phyloP scores from a whole-genome alignment of 2,329 filamentous ascomycete genomes.

The Calonectria ilicicola region DNA sequence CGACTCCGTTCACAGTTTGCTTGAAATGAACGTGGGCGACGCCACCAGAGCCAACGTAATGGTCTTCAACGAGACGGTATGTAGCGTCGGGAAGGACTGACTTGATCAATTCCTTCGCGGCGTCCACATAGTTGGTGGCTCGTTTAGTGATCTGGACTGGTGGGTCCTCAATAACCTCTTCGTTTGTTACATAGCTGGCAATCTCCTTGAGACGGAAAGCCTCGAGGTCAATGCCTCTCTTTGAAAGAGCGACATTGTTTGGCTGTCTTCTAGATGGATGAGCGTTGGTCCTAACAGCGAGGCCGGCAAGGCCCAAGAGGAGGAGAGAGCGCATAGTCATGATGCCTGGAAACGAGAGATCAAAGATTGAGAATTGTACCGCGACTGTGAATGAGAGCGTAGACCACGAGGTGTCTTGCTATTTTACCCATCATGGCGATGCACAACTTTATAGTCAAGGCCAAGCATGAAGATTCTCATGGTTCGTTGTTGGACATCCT shows the following conservation, averaged over 20 bases:
- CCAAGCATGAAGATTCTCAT: not conserved
- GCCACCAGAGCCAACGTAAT: constrained; percentile 67
- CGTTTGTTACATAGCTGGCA: constrained; percentile 43
- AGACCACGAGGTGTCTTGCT: not conserved
- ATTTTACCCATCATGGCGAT: not conserved
- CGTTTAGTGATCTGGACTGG: constrained; percentile 42
- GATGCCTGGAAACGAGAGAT: not conserved
- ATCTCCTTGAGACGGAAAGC: constrained; percentile 47
- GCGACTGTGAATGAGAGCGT: not conserved
- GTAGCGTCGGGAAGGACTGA: constrained; percentile 48
- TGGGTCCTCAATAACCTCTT: constrained; percentile 32
- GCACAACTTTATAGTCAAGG: not conserved
- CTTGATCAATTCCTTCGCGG: constrained; percentile 59
- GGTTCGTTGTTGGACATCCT: not conserved
- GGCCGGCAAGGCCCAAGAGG: constrained; percentile 49
- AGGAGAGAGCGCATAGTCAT: constrained; percentile 48
- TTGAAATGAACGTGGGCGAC: constrained; percentile 70
- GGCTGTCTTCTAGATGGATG: constrained; percentile 46
- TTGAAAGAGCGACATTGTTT: constrained; percentile 31
- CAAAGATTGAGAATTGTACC: not conserved
- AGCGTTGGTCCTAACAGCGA: constrained; percentile 46
- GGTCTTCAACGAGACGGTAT: constrained; percentile 65
- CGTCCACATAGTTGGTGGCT: constrained; percentile 53
- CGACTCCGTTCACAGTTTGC: constrained; percentile 68
- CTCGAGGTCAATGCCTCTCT: constrained; percentile 48